Evolutionary conservation across 495 filamentous ascomycete genomes (phyloP), one percentile per base, ranked within the genome.

Genomic region (Trichoderma erinaceum): DNA sequence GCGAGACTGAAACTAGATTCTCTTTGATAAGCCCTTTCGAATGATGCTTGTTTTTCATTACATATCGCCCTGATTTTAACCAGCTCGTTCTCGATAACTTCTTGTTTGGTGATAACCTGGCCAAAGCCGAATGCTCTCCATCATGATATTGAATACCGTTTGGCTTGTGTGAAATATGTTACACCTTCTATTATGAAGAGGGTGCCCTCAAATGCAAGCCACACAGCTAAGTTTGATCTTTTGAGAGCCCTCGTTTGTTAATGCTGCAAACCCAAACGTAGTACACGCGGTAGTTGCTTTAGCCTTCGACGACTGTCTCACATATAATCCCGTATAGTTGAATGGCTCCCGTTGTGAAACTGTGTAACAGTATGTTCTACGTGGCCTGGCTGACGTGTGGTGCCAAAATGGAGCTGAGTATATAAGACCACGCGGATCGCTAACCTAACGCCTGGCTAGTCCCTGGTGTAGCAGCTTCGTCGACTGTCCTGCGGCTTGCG

Each of bases 301-400:
- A 52, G 48, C 18, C n/a, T 52, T 52, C 48, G 10, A 52, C 48
- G 48, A 25, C 10, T 52, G 48, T 52, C 48, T 52, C 48, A 52
- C 48, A 52, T 52, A 23, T 21, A 52, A 23, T 52, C 21, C 48
- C 48, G 48, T 52, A 52, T 52, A 52, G 48, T 21, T 23, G 21
- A 21, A 7, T 11, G 48, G 48, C n/a, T 21, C 25, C 18, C 18
- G 21, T n/a, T 52, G 48, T 52, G 48, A 52, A 52, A 52, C 48
- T 52, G 48, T 52, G 48, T 21, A 23, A 52, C 48, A 18, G 8
- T 23, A 8, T 52, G 48, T 4, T 11, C 25, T 52, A 52, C 48
- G 48, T 52, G 48, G 4, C 21, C 48, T 52, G 48, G 48, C 48
- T 52, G 48, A 52, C 48, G 48, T 52, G 48, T 52, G 48, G 48